Base-by-base conservation (phyloP, 2,329 filamentous ascomycete species). In the Geosmithia flava region DNA sequence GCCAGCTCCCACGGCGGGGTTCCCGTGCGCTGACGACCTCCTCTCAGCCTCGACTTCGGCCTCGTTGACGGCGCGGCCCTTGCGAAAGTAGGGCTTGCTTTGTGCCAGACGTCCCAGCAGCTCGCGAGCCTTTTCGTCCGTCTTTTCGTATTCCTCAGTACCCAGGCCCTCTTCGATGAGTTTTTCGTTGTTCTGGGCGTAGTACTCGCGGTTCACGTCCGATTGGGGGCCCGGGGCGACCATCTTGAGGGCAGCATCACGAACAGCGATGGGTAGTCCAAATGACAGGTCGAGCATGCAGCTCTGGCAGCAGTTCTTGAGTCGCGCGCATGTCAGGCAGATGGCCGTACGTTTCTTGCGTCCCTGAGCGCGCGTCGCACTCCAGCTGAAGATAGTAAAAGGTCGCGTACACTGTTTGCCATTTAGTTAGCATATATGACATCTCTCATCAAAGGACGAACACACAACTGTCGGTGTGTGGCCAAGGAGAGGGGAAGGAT, bases 251-350 rank as follows among this genome's bases (percentile, higher is more conserved):
- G 94, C 93, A 3, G 93, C 93, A 71, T 98, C 93, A 61, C 93
- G 82, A 50, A 98, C 87, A 15, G 90, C 86, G 59, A 98, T 95
- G 11, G 93, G 93, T 27, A 98, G 74, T 20, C 93, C 94, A 60
- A 97, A 98, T 13, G 87, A 91, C 51, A 98, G 71, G 74, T 98
- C 93, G 47, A 98, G 83, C 88, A 97, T 97, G 72, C 93, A 98
- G 68, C 85, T 91, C 71, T 98, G 93, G 62, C 93, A 98, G 71
- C 93, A 97, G 71, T 98, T 98, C 69, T 98, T 98, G 55, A 97
- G 76, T 43, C 93, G 85, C 20, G 93, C 91, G 71, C 93, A 98
- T 41, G 93, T 98, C 20, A 98, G 75, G 66, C 93, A 98, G 59
- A 97, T 94, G 58, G 87, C 95, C 48, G 91, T 97, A 55, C 87